Base-by-base conservation (phyloP, 2,329 filamentous ascomycete species). In the Claviceps cyperi region DNA sequence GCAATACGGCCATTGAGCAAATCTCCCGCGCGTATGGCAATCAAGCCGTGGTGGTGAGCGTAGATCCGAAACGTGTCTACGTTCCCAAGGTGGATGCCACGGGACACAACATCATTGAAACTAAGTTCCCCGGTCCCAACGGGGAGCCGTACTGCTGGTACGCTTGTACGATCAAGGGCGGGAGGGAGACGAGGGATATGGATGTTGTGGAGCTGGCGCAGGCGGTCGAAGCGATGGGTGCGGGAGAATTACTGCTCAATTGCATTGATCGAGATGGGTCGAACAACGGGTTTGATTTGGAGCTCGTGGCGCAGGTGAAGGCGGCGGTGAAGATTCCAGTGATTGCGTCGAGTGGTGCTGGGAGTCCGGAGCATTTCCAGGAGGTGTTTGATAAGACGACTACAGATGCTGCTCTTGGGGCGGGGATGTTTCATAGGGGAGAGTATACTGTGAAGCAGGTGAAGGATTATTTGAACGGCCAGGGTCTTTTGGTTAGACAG, bases 261-360 rank as follows among this genome's bases (percentile, higher is more conserved):
- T 96, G 90, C 72, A 98, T 98, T 60, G 92, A 98, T 72, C 87
- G 85, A 63, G 92, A 98, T 65, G 92, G 92, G 49, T 92, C 86
- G 51, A 96, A 94, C 69, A 85, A 80, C 58, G 92, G 92, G 1
- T 98, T 96, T 63, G 92, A 98, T 66, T 74, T 95, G 9, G 92
- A 97, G 71, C 75, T 98, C 50, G 87, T 98, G 59, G 71, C 77
- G 47, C 85, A 90, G 63, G 91, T 97, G 52, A 98, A 98, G 70
- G 71, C 64, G n/a, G 80, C 86, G 17, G 78, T 95, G 55, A 84
- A 76, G 62, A 96, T 98, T 56, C 92, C 92, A 6, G 92, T 98
- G 47, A 94, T 98, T 67, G 90, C 92, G 14, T 92, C 86, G 28
- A 94, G 87, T 63, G 92, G 92, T 40, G 92, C 92, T 2, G 92